phyloP scores from a whole-genome alignment of 805 yeast species.

The Candida michaelii region DNA sequence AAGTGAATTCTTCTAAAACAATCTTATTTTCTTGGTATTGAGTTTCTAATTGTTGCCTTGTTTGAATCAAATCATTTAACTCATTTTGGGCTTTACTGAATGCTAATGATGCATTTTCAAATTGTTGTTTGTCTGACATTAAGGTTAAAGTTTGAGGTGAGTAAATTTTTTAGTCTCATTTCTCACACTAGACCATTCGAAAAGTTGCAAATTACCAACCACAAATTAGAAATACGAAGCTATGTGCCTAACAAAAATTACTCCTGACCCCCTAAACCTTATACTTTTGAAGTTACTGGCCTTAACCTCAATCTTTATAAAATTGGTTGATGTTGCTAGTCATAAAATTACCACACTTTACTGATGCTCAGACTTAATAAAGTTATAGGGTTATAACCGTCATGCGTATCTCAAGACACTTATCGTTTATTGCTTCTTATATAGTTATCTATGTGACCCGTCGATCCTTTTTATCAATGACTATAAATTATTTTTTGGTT shows the following conservation, averaged over 20 bases:
- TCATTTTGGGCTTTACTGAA: slow-evolving; percentile 47
- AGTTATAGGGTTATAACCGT: background rate
- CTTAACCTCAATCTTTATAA: no score
- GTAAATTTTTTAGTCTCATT: slow-evolving; percentile 1
- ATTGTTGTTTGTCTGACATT: slow-evolving; percentile 25
- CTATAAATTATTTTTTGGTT: no score
- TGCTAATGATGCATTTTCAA: slow-evolving; percentile 45
- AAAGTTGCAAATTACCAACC: no score
- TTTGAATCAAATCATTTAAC: slow-evolving; percentile 55
- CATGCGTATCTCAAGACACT: background rate
- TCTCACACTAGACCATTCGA: no score
- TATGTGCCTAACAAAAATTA: background rate
- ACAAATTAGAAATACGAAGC: no score
- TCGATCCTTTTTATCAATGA: background rate
- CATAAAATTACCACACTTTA: slow-evolving; percentile 5
- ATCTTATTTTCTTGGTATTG: slow-evolving; percentile 93
- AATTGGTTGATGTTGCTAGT: background rate
- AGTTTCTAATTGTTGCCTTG: slow-evolving; percentile 87
- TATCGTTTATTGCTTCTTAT: background rate
- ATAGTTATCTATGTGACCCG: no score
- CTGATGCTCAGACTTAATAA: background rate
- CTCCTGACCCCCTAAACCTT: no score
- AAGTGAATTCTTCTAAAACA: slow-evolving; percentile 76
- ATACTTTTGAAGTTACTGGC: no score
- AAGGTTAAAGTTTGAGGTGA: no score